Conservation (phyloP, 164 flowering plant genomes). For the Stephania yunnanensis region DNA sequence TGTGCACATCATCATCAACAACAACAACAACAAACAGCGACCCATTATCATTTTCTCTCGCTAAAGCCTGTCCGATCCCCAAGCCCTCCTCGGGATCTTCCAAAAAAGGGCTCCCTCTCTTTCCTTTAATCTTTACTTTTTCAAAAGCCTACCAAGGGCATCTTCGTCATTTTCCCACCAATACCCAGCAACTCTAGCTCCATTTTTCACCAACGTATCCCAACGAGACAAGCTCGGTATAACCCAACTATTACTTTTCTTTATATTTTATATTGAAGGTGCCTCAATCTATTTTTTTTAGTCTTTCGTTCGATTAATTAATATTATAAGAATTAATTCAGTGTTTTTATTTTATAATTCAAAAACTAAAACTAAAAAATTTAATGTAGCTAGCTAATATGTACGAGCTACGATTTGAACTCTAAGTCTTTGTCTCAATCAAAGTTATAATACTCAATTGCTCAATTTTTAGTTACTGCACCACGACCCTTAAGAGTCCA, state of each 20-base stretch:
- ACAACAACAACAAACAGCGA: not conserved
- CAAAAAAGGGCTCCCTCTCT: not conserved
- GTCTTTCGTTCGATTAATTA: too few species aligned
- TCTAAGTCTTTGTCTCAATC: too few species aligned
- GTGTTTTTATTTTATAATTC: too few species aligned
- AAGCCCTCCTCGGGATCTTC: constrained; percentile 1
- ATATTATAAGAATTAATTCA: too few species aligned
- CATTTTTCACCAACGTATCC: not conserved
- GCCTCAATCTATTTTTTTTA: too few species aligned
- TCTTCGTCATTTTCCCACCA: not conserved
- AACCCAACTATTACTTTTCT: not conserved
- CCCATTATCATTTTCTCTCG: not conserved
- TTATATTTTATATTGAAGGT: too few species aligned
- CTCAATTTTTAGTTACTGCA: too few species aligned
- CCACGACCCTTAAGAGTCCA: too few species aligned
- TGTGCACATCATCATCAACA: not conserved
- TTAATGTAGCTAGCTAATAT: too few species aligned
- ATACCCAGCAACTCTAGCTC: not conserved
- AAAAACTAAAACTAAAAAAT: too few species aligned
- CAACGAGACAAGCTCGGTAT: not conserved
- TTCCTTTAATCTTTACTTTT: not conserved
- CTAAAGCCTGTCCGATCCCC: not conserved
- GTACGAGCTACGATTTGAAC: too few species aligned
- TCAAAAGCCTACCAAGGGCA: not conserved
- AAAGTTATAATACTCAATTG: too few species aligned